Conservation (phyloP, 805 yeast genomes). For the Lipomyces mesembrius region DNA sequence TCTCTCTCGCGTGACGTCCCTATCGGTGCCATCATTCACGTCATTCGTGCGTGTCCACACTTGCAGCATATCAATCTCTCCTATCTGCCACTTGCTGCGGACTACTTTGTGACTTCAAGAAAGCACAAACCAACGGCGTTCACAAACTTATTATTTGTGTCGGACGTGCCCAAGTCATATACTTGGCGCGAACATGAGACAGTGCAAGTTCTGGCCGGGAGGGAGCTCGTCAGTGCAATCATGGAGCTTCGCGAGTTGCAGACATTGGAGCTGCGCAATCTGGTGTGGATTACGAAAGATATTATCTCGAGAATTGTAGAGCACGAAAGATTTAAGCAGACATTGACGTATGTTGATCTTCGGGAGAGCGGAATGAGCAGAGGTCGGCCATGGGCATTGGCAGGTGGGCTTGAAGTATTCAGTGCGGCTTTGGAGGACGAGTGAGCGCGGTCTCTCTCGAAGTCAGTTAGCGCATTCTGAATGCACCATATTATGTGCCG, state of each 20-base stretch:
- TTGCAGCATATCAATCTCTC: slow-evolving; percentile 61
- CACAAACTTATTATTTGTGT: slow-evolving; percentile 41
- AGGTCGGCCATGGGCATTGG: slow-evolving; percentile 33
- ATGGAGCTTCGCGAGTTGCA: slow-evolving; percentile 46
- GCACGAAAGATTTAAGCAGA: slow-evolving; percentile 41
- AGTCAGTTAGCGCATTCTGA: background rate
- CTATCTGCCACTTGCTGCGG: slow-evolving; percentile 64
- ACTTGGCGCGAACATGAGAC: slow-evolving; percentile 44
- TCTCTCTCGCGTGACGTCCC: slow-evolving; percentile 77
- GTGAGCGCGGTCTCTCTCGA: background rate
- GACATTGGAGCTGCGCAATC: slow-evolving; percentile 51
- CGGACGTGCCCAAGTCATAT: slow-evolving; percentile 47
- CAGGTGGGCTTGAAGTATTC: slow-evolving; percentile 19
- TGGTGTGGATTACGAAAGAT: slow-evolving; percentile 55
- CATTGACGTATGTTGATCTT: slow-evolving; percentile 44
- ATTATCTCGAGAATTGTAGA: slow-evolving; percentile 40
- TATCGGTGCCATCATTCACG: slow-evolving; percentile 71
- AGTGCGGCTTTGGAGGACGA: slow-evolving; percentile 7
- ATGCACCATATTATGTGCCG: too few species aligned
- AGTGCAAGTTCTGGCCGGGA: slow-evolving; percentile 38
- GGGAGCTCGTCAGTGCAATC: slow-evolving; percentile 42
- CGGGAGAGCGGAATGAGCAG: slow-evolving; percentile 35
- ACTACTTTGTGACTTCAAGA: slow-evolving; percentile 52
- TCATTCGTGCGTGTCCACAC: slow-evolving; percentile 70
- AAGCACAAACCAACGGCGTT: slow-evolving; percentile 34